Evolutionary conservation across 306 rosid species (phyloP), one percentile per base, ranked within the genome.

Genomic region (Vigna reflexopilosa): DNA sequence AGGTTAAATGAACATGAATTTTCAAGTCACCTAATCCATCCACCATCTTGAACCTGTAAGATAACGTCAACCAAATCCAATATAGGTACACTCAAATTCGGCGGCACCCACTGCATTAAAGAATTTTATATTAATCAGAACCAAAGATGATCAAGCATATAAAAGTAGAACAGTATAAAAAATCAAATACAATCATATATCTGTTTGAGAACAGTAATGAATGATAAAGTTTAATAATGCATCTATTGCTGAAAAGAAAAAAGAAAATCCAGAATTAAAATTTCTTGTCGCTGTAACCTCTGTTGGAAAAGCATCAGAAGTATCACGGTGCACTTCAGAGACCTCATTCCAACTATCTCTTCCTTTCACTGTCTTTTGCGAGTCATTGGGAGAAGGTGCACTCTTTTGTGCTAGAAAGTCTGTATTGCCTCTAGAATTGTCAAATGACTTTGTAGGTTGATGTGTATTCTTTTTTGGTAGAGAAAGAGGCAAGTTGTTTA

Each of bases 1-100:
- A 24, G 65, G 38, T 58, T 9, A 48, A 79, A 74, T 19, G 48
- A 70, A 48, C 20, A 75, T 15, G 61, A 47, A 51, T 56, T 69
- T 66, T 75, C 20, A 67, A 74, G 72, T 75, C 81, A 96, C 99
- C 99, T 93, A 82, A 96, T 96, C 99, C 99, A 96, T 77, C 99
- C 99, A 68, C 99, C 99, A 81, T 96, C 99, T 58, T 93, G 99
- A 74, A 96, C 85, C 85, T 96, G 97, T 84, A 96, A 84, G 85
- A 96, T 88, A 85, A 93, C 97, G 75, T 96, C 99, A 70, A 96
- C 97, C 83, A 93, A 85, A 84, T 93, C 92, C 82, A 96, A 81
- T 83, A 96, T 91, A 28, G 98, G 99, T 47, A 79, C 82, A 70
- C 96, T 93, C 83, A 96, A 83, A 90, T 96, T 91, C 67, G 99